Base-by-base conservation (phyloP, 257 asterid genomes). In the Solanum virginianum region DNA sequence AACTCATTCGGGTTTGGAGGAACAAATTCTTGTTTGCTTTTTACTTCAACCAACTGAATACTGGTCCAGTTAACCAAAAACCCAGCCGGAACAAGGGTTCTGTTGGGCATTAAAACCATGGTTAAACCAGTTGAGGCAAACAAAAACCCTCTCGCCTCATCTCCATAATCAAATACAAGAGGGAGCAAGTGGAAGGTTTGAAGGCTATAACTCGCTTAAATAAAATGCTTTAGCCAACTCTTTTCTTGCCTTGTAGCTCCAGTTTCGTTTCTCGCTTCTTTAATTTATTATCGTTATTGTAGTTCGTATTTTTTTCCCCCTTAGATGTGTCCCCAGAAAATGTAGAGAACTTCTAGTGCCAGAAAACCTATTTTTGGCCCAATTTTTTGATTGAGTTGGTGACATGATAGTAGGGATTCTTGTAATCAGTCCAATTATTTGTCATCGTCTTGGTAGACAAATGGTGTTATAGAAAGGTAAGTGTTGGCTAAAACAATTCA, bases 1-100 rank as follows among this genome's bases (percentile, higher is more conserved):
- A 96, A 96, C 91, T 96, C 99, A 18, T 96, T 96, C 59, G 99
- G 99, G 13, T 96, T 96, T 32, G 99, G 99, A 70, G 99, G 99
- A 88, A 96, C 99, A 12, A 96, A 96, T 90, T 87, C 97, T 3
- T 92, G 95, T 3, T 88, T 96, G 90, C 92, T 96, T 62, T 96
- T 96, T 86, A 86, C 97, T 36, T 91, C 97, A 83, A 68, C 91
- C 22, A 85, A 55, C 53, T 92, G 88, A 91, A 56, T 14, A n/a
- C 69, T 69, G 43, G 26, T 47, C 17, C 56, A 16, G 10, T 75
- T 49, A 49, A 13, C 43, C 5, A 75, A 75, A 77, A 51, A 24
- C 47, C 39, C 63, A 51, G 62, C 45, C 15, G 63, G 24, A 49
- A 26, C 82, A 51, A 26, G 47, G 14, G 60, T 51, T 8, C 26